Percentiles rank a stretch among this genome's conserved stretches.
Evolutionary conservation across 805 yeast genomes (phyloP).

Genomic region (Ogataea minuta): DNA sequence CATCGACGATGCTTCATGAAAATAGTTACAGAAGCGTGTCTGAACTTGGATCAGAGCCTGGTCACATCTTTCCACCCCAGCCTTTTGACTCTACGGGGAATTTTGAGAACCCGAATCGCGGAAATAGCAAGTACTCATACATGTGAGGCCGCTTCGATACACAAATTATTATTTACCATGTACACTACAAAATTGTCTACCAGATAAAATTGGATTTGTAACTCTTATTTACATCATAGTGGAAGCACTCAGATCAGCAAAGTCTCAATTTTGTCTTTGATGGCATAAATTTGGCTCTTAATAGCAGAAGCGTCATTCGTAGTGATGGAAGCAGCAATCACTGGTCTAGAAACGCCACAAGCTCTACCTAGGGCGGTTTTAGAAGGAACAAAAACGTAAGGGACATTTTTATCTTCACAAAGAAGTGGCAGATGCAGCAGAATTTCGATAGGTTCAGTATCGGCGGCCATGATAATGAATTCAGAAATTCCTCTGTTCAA

Average conservation of each 20-base stretch:
- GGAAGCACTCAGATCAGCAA: constrained; percentile 65
- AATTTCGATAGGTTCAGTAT: constrained; percentile 98
- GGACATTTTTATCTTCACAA: constrained; percentile 99
- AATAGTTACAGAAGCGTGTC: constrained; percentile 12
- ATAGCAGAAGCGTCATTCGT: constrained; percentile 97
- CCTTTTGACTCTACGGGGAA: constrained; percentile 13
- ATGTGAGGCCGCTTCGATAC: constrained; percentile 2
- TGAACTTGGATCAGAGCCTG: constrained; percentile 15
- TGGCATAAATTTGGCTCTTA: constrained; percentile 93
- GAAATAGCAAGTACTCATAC: constrained; percentile 10
- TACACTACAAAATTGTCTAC: constrained; percentile 4
- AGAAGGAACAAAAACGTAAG: constrained; percentile 98
- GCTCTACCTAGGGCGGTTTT: constrained; percentile 99
- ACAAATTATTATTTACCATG: neutral
- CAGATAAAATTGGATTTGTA: neutral
- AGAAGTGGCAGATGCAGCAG: constrained; percentile 94
- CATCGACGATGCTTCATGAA: constrained; percentile 9
- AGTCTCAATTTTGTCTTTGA: constrained; percentile 99
- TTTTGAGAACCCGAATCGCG: constrained; percentile 1
- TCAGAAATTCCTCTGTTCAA: constrained; percentile 99
- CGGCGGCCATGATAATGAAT: constrained; percentile 99
- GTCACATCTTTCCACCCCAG: constrained; percentile 11
- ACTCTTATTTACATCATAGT: constrained; percentile 2
- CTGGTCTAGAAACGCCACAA: constrained; percentile 99
- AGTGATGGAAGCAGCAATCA: constrained; percentile 97